phyloP scores from a whole-genome alignment of 2,329 filamentous ascomycete species.

The Drechmeria coniospora region DNA sequence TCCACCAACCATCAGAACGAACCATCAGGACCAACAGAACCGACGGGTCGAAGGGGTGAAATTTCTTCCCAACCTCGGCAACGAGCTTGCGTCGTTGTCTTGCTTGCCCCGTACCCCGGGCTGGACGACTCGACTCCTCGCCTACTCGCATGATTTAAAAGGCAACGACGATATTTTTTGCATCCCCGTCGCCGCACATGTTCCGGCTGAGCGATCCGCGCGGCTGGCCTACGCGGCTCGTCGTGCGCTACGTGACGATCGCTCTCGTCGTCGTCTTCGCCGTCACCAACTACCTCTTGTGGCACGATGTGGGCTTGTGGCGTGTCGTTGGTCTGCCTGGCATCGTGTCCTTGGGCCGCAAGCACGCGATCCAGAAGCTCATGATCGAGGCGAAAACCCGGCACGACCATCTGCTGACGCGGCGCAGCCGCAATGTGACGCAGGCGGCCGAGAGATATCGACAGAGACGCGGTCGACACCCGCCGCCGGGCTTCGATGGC shows the following conservation, averaged over 20 bases:
- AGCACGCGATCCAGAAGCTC: conserved; percentile 35
- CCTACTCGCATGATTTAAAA: too few relatives aligned
- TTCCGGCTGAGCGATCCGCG: conserved; percentile 2
- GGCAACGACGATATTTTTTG: too few relatives aligned
- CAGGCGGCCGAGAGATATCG: conserved; percentile 43
- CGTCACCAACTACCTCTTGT: conserved; percentile 16
- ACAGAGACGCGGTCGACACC: conserved; percentile 39
- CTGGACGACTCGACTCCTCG: too few relatives aligned
- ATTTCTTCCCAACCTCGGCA: too few relatives aligned
- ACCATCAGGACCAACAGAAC: too few relatives aligned
- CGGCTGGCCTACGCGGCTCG: conserved; percentile 12
- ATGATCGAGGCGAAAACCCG: conserved; percentile 28
- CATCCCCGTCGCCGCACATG: conserved; percentile 1
- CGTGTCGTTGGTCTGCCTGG: conserved; percentile 7
- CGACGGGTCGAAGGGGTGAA: too few relatives aligned
- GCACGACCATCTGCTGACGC: conserved; percentile 25
- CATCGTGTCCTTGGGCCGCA: conserved; percentile 10
- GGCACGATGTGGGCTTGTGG: conserved; percentile 13
- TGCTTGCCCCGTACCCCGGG: too few relatives aligned
- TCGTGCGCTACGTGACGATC: conserved; percentile 14
- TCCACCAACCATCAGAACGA: too few relatives aligned
- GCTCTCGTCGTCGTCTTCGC: conserved; percentile 9
- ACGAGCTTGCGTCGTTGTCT: too few relatives aligned
- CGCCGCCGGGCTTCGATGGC: conserved; percentile 46
- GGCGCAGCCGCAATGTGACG: conserved; percentile 34